Conservation (phyloP, 169 alveolate genomes). For the Plasmodium gaboni region DNA sequence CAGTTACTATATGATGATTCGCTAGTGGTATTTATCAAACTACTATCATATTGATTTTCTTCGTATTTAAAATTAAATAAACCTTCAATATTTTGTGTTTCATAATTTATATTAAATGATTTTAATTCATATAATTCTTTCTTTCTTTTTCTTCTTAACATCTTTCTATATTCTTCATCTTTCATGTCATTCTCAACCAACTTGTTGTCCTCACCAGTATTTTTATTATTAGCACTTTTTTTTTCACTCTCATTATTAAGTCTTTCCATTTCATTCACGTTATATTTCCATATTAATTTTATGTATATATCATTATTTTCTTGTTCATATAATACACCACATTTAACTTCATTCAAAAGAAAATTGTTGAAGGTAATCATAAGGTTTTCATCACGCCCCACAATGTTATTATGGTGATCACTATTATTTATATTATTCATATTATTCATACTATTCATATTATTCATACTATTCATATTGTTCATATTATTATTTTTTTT, state of each 20-base stretch:
- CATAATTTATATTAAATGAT: conserved; percentile 71
- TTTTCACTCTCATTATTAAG: not conserved
- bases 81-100: conserved; percentile 73
- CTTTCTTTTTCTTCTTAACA: not conserved
- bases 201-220: conserved; percentile 8
- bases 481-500: not conserved
- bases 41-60: conserved; percentile 76
- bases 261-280: conserved; percentile 14
- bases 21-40: conserved; percentile 38
- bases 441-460: not conserved
- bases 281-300: conserved; percentile 67
- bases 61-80: conserved; percentile 74
- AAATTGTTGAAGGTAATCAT: conserved; percentile 44
- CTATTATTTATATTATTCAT: not conserved
- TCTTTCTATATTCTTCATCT: conserved; percentile 1
- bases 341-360: conserved; percentile 55
- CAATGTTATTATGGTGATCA: not conserved
- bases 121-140: conserved; percentile 26
- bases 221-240: conserved; percentile 1
- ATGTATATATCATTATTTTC: conserved; percentile 61
- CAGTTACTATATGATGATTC: conserved; percentile 58
- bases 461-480: not conserved
- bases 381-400: not conserved
- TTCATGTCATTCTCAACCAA: conserved; percentile 9
- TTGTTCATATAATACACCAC: conserved; percentile 62